Evolutionary conservation across 2,329 filamentous ascomycete species (phyloP), one percentile per base, ranked within the genome.

Genomic region (Neofusicoccum sp.): DNA sequence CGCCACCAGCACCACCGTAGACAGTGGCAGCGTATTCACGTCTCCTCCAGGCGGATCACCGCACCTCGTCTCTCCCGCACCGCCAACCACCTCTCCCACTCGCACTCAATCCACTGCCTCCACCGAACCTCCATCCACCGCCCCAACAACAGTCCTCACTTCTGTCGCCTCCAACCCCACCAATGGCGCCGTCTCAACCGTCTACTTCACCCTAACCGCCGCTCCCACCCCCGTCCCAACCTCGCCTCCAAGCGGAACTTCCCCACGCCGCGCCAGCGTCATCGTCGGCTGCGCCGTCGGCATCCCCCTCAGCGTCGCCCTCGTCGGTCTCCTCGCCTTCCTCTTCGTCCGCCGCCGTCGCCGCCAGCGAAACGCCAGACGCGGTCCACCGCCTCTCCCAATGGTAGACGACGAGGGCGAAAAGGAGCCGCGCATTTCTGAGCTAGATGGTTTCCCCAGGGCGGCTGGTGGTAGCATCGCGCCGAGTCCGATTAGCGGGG

Each of bases 231-330:
- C 61, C 44, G 22, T 22, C 22, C 56, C 59, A 4, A 31, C 45
- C 5, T 39, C 44, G 11, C n/a, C 61, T 3, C 58, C 41, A 9
- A 16, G 37, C 33, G 37, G 29, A 28, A 12, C 12, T 28, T 39
- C 41, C 9, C 36, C 54, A 7, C n/a, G 36, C 11, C 31, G 36
- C 14, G n/a, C 48, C 5, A 22, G 43, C 37, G 65, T 63, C 12
- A 65, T 66, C 41, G 64, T 63, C 14, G 60, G 63, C 54, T 58
- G 54, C 6, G 63, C 65, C 8, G 65, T 69, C 52, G 67, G 64
- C 56, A 52, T 65, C 16, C 66, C 67, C 3, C 59, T 68, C 1
- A 66, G 64, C 4, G 63, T 67, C 4, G 65, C 56, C n/a, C 47
- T 65, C 9, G 59, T 65, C 52, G 56, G 66, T 16, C 31, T 67